phyloP scores from a whole-genome alignment of 2,329 filamentous ascomycete species.

The Seiridium unicorne region DNA sequence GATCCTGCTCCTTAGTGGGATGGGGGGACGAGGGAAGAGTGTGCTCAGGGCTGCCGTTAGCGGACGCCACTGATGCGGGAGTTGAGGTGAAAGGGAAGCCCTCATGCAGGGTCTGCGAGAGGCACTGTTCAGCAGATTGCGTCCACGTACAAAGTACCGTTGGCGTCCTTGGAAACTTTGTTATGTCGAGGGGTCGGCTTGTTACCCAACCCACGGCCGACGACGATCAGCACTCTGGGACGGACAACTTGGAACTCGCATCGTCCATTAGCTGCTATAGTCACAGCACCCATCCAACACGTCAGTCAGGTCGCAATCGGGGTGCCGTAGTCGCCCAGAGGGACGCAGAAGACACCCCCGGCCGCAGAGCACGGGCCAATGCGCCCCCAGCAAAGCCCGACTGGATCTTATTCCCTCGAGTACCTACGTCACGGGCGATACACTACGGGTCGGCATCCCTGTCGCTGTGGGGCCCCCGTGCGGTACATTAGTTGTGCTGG shows the following conservation, averaged over 20 bases:
- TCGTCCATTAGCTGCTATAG: too few relatives aligned
- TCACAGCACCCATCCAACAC: too few relatives aligned
- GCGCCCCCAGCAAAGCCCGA: background rate
- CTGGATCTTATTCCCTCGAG: slow-evolving; percentile 5
- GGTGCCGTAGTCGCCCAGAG: background rate
- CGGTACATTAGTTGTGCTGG: background rate
- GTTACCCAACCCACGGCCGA: slow-evolving; percentile 3
- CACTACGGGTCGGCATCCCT: slow-evolving; percentile 1
- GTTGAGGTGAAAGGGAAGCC: slow-evolving; percentile 22
- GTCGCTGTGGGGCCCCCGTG: background rate
- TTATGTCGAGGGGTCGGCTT: background rate
- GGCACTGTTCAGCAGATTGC: slow-evolving; percentile 6
- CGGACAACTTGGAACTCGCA: too few relatives aligned
- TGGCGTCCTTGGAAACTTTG: background rate
- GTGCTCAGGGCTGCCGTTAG: slow-evolving; percentile 20
- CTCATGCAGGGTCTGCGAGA: slow-evolving; percentile 31
- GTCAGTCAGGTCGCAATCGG: background rate
- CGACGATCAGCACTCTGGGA: background rate
- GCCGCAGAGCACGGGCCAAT: too few relatives aligned
- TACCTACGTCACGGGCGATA: slow-evolving; percentile 4
- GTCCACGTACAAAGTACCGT: background rate
- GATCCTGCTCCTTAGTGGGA: background rate
- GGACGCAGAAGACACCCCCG: too few relatives aligned
- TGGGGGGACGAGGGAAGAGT: background rate
- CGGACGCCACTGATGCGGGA: slow-evolving; percentile 33